phyloP scores from a whole-genome alignment of 768 basidiomycete species.

The Hericium coralloides region DNA sequence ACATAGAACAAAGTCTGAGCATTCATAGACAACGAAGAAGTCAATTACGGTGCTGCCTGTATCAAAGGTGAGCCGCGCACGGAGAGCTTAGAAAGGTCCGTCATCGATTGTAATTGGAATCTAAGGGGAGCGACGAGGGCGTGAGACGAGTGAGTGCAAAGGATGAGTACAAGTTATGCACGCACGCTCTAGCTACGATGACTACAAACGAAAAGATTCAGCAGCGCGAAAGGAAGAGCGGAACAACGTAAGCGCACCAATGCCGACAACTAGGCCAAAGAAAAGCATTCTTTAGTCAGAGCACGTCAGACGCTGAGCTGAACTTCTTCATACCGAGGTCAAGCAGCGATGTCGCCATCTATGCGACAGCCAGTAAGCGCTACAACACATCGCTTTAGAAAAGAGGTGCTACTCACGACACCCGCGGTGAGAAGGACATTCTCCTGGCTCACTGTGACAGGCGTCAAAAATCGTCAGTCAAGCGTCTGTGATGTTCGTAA shows the following conservation, averaged over 20 bases:
- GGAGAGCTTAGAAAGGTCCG: background rate
- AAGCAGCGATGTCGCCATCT: conserved; percentile 1
- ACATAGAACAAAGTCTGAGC: conserved; percentile 40
- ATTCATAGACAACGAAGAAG: background rate
- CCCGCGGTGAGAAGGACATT: conserved; percentile 1
- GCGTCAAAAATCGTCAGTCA: background rate
- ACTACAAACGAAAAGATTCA: conserved; percentile 20
- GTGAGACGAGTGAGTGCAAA: background rate
- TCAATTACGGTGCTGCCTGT: too few relatives aligned
- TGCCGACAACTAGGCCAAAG: background rate
- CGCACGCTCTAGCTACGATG: conserved; percentile 46
- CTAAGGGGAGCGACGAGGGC: conserved; percentile 24
- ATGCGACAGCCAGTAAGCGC: background rate
- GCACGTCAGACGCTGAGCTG: too few relatives aligned
- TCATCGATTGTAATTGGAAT: conserved; percentile 22
- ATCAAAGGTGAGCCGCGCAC: background rate
- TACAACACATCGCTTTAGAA: too few relatives aligned
- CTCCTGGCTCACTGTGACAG: background rate
- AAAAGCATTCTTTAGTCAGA: background rate
- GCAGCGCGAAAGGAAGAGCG: background rate
- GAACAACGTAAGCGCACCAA: background rate
- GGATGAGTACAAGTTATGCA: background rate
- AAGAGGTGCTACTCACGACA: background rate
- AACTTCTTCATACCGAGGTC: conserved; percentile 1
- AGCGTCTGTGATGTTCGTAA: background rate